Evolutionary conservation across 2,329 filamentous ascomycete genomes (phyloP), one percentile per base, ranked within the genome.

Genomic region (Ascosphaera apis): DNA sequence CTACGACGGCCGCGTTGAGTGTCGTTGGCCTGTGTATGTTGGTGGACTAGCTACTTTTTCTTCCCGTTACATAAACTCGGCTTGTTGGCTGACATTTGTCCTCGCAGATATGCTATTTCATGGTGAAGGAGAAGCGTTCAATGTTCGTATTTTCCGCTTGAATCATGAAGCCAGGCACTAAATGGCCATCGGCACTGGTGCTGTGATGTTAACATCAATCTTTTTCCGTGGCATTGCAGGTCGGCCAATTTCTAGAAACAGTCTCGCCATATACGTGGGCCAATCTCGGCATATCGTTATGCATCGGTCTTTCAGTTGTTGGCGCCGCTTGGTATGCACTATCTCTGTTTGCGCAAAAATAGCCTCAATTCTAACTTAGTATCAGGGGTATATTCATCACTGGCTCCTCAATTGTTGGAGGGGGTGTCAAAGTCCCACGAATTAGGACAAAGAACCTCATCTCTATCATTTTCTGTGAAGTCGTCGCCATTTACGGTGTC

Each of bases 371-470:
- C 31, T 32, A 36, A 25, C n/a, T 28, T 28, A 12, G 39, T 50
- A 44, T 47, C 51, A 95, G 88, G 88, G 88, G 91, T 50, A 98
- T 98, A 57, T 88, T 98, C 62, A 88, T 95, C 47, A 98, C 88
- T 23, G 91, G 91, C 48, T 91, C 84, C 40, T 92, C 88, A 39
- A 98, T 98, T 55, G 70, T 98, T 45, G 91, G 91, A 51, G 88
- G 81, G 48, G 88, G 88, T 63, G 88, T 98, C 52, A 86, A 80
- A 58, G 86, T 88, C 33, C 91, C 91, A 27, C 78, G 88, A 49
- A 98, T 98, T 61, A 81, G 88, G 56, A 98, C 88, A 43, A 98
- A 98, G 74, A 98, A 98, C 66, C 61, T 98, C 52, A 95, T 98
- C 56, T 95, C 86, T 50, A 98, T 98, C 59, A 95, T 98, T 62